Evolutionary conservation across 139 green algal species (phyloP).

Genomic region (Chlorella sorokiniana): DNA sequence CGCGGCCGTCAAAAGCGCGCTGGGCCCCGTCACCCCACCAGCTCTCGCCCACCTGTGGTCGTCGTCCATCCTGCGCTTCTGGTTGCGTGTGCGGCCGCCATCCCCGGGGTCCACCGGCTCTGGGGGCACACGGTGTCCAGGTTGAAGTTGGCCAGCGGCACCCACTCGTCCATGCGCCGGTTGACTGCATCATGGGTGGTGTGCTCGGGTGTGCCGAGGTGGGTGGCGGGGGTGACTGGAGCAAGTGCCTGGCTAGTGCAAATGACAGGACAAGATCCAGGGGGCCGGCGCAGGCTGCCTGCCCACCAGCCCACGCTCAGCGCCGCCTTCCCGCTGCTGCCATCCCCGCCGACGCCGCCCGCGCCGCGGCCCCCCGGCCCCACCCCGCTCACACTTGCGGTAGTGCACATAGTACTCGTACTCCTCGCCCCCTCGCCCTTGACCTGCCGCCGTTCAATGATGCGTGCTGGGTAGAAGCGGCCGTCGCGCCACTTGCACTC

Average conservation of each 20-base stretch:
- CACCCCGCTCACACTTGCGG: slow-evolving; percentile 71
- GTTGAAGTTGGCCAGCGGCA: slow-evolving; percentile 80
- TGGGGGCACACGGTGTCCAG: slow-evolving; percentile 63
- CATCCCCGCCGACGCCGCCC: too few species aligned
- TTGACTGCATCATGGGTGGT: slow-evolving; percentile 69
- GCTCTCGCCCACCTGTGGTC: slow-evolving; percentile 48
- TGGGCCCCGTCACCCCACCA: background rate
- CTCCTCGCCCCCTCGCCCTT: slow-evolving; percentile 29
- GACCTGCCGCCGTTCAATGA: slow-evolving; percentile 84
- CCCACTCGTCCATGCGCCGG: slow-evolving; percentile 97
- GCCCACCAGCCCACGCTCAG: too few species aligned
- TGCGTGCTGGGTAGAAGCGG: slow-evolving; percentile 70
- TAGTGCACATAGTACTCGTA: slow-evolving; percentile 99
- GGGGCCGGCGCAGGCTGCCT: too few species aligned
- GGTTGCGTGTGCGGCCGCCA: slow-evolving; percentile 31
- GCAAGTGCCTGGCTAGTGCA: too few species aligned
- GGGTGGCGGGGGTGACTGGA: too few species aligned
- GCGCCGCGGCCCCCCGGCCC: background rate
- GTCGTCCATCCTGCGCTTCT: slow-evolving; percentile 72
- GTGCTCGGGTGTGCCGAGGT: background rate
- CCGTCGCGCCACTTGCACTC: slow-evolving; percentile 83
- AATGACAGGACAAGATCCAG: too few species aligned
- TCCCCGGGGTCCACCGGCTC: slow-evolving; percentile 38
- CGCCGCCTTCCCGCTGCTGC: too few species aligned
- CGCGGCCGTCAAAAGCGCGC: background rate